Conservation (phyloP, 352 stramenopile species). For the Phytophthora lateralis region DNA sequence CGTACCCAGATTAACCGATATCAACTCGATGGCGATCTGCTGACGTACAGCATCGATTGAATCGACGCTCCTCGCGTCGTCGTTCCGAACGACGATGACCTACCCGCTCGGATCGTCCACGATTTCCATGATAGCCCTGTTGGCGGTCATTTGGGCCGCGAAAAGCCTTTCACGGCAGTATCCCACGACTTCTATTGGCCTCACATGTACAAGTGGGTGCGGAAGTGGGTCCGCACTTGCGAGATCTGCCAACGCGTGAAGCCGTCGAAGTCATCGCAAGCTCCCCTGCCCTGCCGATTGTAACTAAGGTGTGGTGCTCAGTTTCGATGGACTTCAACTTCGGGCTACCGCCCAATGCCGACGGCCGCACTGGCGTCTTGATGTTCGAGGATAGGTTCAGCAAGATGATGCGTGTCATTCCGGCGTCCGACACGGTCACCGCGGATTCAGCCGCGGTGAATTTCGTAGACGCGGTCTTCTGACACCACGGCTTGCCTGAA, state of each 20-base stretch:
- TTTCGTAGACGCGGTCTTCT: too few species aligned
- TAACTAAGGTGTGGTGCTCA: not conserved
- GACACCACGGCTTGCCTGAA: too few species aligned
- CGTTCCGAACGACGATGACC: not conserved
- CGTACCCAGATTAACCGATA: too few species aligned
- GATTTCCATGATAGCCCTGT: not conserved
- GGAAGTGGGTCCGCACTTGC: not conserved
- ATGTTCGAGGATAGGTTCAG: not conserved
- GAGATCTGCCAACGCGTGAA: slow-evolving; percentile 1
- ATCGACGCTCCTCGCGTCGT: not conserved
- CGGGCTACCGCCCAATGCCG: not conserved
- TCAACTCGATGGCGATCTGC: not conserved
- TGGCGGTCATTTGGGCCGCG: not conserved
- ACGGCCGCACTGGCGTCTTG: not conserved
- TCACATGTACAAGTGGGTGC: not conserved
- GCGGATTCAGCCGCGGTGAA: too few species aligned
- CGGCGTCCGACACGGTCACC: too few species aligned
- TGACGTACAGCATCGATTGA: not conserved
- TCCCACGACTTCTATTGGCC: not conserved
- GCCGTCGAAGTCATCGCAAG: not conserved
- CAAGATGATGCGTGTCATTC: not conserved
- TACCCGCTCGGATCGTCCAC: not conserved
- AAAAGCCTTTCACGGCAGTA: not conserved
- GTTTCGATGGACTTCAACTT: not conserved
- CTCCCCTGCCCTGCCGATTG: not conserved